Conservation (phyloP, 768 basidiomycete genomes). For the Mycena indigotica region DNA sequence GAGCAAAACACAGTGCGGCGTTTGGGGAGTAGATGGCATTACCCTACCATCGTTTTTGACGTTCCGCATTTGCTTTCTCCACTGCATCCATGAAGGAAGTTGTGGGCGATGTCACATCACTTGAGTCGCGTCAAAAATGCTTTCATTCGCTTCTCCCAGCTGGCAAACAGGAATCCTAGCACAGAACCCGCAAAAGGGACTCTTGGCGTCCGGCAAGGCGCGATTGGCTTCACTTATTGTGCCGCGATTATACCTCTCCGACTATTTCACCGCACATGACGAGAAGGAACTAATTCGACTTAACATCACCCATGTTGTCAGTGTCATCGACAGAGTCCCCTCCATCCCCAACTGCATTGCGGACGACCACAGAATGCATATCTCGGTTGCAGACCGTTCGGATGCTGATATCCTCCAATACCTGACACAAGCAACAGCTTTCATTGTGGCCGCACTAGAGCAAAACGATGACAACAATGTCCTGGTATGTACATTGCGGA, state of each 20-base stretch:
- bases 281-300: constrained; percentile 47
- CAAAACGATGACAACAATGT: constrained; percentile 47
- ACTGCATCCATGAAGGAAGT: constrained; percentile 69
- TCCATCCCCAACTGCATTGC: constrained; percentile 48
- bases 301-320: constrained; percentile 75
- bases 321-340: constrained; percentile 57
- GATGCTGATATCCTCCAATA: constrained; percentile 46
- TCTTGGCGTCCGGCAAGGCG: constrained; percentile 13
- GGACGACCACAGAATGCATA: constrained; percentile 48
- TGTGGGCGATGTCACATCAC: neutral
- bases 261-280: constrained; percentile 57
- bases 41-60: constrained; percentile 67
- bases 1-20: constrained; percentile 11
- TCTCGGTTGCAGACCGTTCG: constrained; percentile 47
- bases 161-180: constrained; percentile 19
- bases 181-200: constrained; percentile 1
- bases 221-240: constrained; percentile 35
- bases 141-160: constrained; percentile 18
- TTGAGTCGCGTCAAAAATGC: constrained; percentile 7
- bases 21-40: neutral
- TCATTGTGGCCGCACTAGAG: constrained; percentile 51
- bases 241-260: constrained; percentile 63
- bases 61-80: constrained; percentile 73
- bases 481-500: constrained; percentile 43
- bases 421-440: constrained; percentile 52